Conservation (phyloP, 225 moss, liverwort and hornwort genomes). For the Antitrichia curtipendula region DNA sequence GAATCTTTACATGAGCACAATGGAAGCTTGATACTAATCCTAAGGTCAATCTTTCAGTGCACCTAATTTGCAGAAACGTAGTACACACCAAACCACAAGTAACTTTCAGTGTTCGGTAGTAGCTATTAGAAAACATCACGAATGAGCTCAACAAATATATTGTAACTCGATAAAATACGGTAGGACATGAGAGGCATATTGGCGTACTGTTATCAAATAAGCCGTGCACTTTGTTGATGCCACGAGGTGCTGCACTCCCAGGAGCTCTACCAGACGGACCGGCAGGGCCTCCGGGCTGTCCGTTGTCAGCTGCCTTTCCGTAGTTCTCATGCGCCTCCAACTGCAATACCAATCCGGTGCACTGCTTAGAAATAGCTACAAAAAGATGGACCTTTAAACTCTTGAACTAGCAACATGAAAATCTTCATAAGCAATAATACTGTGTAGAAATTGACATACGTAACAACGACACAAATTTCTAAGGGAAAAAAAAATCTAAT, state of each 20-base stretch:
- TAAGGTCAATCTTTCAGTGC: background rate
- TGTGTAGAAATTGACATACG: background rate
- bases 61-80: background rate
- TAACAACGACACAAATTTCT: background rate
- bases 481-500: background rate
- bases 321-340: slow-evolving; percentile 38
- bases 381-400: background rate
- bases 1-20: background rate
- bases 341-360: slow-evolving; percentile 6
- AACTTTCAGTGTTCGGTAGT: background rate
- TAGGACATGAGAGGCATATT: background rate
- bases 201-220: slow-evolving; percentile 26
- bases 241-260: slow-evolving; percentile 25
- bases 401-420: background rate
- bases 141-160: background rate
- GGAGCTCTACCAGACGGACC: slow-evolving; percentile 11
- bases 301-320: slow-evolving; percentile 13
- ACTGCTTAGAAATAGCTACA: background rate
- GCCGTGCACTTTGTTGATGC: slow-evolving; percentile 39
- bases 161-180: background rate
- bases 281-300: slow-evolving; percentile 14
- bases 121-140: background rate
- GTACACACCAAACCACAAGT: background rate
- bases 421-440: background rate
- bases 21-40: background rate